These are phyloP conservation scores for Cicer yamashitae DNA, from an alignment of 306 rosid genomes.

Conservation along the genomic window DNA sequence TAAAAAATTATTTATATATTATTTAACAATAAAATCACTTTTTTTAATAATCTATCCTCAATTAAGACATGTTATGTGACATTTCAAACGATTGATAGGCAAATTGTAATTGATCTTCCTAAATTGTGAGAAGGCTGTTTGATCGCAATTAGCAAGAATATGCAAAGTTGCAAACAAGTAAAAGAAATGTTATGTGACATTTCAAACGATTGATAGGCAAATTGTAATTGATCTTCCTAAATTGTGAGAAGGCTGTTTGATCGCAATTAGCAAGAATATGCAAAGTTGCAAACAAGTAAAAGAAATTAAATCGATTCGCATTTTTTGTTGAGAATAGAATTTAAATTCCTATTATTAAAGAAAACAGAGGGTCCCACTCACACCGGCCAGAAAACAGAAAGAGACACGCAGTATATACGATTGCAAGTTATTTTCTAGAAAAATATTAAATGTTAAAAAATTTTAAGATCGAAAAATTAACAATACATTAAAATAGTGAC, in stretches of 20 bases:
- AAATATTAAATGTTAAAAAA: no score
- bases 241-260: not conserved
- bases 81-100: not conserved
- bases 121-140: not conserved
- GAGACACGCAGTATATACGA: not conserved
- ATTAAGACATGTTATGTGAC: not conserved
- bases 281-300: not conserved
- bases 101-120: not conserved
- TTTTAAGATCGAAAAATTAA: no score
- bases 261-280: not conserved
- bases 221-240: not conserved
- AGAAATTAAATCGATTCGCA: not conserved
- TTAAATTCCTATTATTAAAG: not conserved
- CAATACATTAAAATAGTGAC: no score
- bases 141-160: not conserved
- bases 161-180: not conserved
- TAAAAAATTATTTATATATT: no score
- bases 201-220: no score
- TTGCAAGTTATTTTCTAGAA: no score
- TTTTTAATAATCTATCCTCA: no score
- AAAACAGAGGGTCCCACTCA: conserved; percentile 19
- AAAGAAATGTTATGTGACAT: no score
- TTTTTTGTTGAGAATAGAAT: conserved; percentile 3
- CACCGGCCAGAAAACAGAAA: conserved; percentile 37
- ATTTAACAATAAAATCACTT: no score